A percentile compares a stretch with the other conserved stretches of the same genome.
Conservation (phyloP, 306 rosid genomes). For the Spatholobus suberectus region DNA sequence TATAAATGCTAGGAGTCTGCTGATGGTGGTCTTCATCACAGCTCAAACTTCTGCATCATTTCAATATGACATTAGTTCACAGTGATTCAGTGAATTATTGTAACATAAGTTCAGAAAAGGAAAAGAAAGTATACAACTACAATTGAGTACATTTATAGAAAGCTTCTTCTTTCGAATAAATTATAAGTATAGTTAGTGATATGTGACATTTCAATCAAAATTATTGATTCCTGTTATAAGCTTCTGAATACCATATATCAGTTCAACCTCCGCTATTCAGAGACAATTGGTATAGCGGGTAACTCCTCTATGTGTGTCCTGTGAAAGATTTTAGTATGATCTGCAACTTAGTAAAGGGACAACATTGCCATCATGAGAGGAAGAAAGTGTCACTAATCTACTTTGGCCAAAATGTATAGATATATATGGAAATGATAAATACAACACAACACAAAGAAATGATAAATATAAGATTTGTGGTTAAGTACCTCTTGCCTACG, state of each 20-base stretch:
- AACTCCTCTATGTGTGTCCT: neutral
- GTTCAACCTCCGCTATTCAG: too few relatives aligned
- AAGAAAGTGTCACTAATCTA: neutral
- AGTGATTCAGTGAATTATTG: slow-evolving; percentile 10
- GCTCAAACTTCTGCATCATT: neutral
- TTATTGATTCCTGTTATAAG: neutral
- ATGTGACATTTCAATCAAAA: too few relatives aligned
- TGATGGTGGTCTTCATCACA: neutral
- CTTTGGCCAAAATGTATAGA: too few relatives aligned
- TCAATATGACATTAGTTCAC: neutral
- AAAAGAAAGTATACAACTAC: slow-evolving; percentile 21
- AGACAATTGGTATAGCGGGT: too few relatives aligned
- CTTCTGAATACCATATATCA: too few relatives aligned
- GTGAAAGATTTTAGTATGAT: neutral
- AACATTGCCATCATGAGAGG: neutral
- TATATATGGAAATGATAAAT: too few relatives aligned
- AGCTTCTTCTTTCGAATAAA: neutral
- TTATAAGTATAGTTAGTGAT: too few relatives aligned
- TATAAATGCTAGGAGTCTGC: neutral
- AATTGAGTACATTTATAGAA: slow-evolving; percentile 1
- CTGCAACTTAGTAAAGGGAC: neutral
- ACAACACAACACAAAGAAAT: neutral
- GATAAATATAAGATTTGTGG: neutral
- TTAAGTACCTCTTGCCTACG: too few relatives aligned
- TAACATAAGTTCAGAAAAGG: neutral